Evolutionary conservation across 106 monocot genomes (phyloP).

Genomic region (Dactylorhiza incarnata): DNA sequence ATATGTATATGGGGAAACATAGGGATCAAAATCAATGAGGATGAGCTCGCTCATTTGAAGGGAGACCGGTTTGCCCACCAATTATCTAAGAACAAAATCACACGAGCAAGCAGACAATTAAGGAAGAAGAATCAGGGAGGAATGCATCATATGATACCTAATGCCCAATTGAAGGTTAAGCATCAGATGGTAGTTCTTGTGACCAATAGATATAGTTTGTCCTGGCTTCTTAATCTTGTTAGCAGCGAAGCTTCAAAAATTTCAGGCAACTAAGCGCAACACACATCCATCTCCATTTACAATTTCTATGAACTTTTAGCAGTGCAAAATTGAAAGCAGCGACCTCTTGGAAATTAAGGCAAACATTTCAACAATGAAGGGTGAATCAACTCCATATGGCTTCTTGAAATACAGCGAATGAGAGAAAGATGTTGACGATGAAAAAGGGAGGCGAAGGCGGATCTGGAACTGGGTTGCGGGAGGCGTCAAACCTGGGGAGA

Average conservation of each 20-base stretch:
- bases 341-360: too few species aligned
- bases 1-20: background rate
- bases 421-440: too few species aligned
- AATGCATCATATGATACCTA: slow-evolving; percentile 5
- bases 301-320: too few species aligned
- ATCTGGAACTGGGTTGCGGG: too few species aligned
- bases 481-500: too few species aligned
- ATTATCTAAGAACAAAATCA: slow-evolving; percentile 36
- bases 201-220: slow-evolving; percentile 64
- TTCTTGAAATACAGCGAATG: too few species aligned
- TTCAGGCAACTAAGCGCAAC: too few species aligned
- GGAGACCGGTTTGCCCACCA: slow-evolving; percentile 58
- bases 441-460: too few species aligned
- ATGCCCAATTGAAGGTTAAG: slow-evolving; percentile 72
- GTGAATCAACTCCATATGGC: too few species aligned
- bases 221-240: slow-evolving; percentile 58
- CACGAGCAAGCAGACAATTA: background rate
- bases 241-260: slow-evolving; percentile 20
- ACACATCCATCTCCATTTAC: too few species aligned
- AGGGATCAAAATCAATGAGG: slow-evolving; percentile 58
- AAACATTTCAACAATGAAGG: too few species aligned
- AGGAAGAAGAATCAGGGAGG: background rate
- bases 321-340: too few species aligned
- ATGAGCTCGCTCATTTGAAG: slow-evolving; percentile 43
- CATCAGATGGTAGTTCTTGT: slow-evolving; percentile 81